Percentiles rank a stretch among this genome's conserved stretches.
These are phyloP conservation scores for Pholiota adiposa DNA, from an alignment of 1,284 basidiomycete genomes.

Conservation along the genomic window DNA sequence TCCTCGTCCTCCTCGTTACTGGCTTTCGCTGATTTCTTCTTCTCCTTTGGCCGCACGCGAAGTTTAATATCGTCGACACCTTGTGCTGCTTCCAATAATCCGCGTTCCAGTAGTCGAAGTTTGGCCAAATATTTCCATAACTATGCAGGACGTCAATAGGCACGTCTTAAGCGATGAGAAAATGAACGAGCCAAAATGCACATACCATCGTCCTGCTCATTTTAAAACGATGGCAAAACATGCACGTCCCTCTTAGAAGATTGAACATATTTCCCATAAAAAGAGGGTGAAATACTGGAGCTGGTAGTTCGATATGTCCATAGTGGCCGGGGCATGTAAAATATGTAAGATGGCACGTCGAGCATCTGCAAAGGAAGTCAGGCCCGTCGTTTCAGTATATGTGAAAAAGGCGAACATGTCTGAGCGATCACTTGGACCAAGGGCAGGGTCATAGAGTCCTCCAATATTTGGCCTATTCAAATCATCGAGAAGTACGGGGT, in stretches of 20 bases:
- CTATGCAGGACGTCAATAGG: slow-evolving; percentile 41
- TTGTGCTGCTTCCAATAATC: slow-evolving; percentile 84
- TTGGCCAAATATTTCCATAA: slow-evolving; percentile 86
- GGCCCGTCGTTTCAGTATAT: not conserved
- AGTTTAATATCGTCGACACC: slow-evolving; percentile 70
- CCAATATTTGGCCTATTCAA: slow-evolving; percentile 91
- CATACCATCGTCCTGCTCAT: slow-evolving; percentile 77
- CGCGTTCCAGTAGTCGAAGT: slow-evolving; percentile 88
- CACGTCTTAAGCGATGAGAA: too few species aligned
- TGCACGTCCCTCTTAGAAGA: slow-evolving; percentile 87
- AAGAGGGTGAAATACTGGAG: slow-evolving; percentile 95
- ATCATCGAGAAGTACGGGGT: slow-evolving; percentile 93
- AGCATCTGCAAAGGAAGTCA: slow-evolving; percentile 63
- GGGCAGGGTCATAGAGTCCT: slow-evolving; percentile 94
- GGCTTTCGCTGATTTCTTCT: slow-evolving; percentile 40
- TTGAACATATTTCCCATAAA: slow-evolving; percentile 95
- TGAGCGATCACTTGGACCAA: slow-evolving; percentile 87
- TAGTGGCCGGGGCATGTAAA: slow-evolving; percentile 98
- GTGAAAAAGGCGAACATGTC: slow-evolving; percentile 76
- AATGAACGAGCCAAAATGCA: slow-evolving; percentile 20
- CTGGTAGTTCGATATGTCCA: slow-evolving; percentile 97
- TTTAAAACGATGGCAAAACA: slow-evolving; percentile 97
- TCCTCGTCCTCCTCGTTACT: slow-evolving; percentile 44
- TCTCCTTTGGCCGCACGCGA: slow-evolving; percentile 31
- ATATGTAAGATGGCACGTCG: slow-evolving; percentile 91